Evolutionary conservation across 768 basidiomycete genomes (phyloP).

Genomic region (Dentipellis sp.): DNA sequence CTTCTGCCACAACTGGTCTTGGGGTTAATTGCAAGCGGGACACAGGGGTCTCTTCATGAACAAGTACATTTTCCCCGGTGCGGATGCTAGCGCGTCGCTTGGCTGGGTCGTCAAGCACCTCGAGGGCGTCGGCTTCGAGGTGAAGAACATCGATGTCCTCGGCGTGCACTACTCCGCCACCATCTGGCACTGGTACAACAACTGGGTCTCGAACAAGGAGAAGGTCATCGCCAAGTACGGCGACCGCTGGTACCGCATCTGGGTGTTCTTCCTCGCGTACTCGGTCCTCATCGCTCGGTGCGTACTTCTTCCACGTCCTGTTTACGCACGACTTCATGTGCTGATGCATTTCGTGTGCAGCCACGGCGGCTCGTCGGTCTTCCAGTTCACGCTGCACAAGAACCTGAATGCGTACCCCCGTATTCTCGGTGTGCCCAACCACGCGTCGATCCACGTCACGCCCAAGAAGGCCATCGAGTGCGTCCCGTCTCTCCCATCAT

Average conservation of each 20-base stretch:
- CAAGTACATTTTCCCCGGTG: slow-evolving; percentile 98
- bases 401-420: slow-evolving; percentile 95
- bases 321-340: not conserved
- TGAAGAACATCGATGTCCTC: slow-evolving; percentile 93
- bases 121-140: slow-evolving; percentile 89
- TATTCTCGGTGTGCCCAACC: slow-evolving; percentile 73
- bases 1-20: not conserved
- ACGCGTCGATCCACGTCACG: slow-evolving; percentile 69
- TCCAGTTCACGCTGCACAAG: slow-evolving; percentile 97
- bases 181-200: slow-evolving; percentile 88
- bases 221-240: slow-evolving; percentile 86
- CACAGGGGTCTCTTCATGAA: slow-evolving; percentile 91
- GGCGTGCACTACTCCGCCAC: slow-evolving; percentile 97
- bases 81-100: slow-evolving; percentile 91
- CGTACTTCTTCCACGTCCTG: not conserved
- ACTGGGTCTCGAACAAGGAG: slow-evolving; percentile 93
- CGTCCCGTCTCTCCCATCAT: slow-evolving; percentile 14
- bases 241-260: slow-evolving; percentile 88
- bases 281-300: slow-evolving; percentile 68
- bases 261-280: slow-evolving; percentile 96
- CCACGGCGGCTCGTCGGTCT: slow-evolving; percentile 86
- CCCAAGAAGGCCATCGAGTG: slow-evolving; percentile 44
- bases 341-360: not conserved
- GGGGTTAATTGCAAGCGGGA: not conserved
- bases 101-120: slow-evolving; percentile 89